Conservation (phyloP, 306 rosid species). For the Trichosanthes cucumerina region DNA sequence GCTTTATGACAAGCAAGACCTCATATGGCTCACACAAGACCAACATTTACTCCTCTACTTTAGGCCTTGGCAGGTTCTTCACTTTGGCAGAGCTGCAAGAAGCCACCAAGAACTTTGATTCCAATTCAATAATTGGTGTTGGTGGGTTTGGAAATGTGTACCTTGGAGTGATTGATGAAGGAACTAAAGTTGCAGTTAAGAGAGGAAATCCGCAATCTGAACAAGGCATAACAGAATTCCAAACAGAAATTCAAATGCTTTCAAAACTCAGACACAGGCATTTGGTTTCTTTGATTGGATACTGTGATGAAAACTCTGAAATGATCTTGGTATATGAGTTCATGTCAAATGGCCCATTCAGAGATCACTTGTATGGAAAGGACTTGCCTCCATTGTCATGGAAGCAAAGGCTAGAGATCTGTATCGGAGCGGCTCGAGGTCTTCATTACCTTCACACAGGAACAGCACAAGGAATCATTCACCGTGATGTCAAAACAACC, state of each 20-base stretch:
- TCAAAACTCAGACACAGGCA: slow-evolving; percentile 42
- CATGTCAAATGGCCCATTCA: slow-evolving; percentile 48
- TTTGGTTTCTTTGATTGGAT: slow-evolving; percentile 41
- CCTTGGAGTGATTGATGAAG: slow-evolving; percentile 28
- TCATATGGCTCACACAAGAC: slow-evolving; percentile 26
- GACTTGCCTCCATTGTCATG: slow-evolving; percentile 24
- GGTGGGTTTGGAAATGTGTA: slow-evolving; percentile 48
- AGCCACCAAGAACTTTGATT: slow-evolving; percentile 40
- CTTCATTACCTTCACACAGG: slow-evolving; percentile 48
- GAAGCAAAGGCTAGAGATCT: slow-evolving; percentile 39
- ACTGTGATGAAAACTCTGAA: slow-evolving; percentile 42
- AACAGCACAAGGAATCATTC: slow-evolving; percentile 42
- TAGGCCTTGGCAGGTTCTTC: slow-evolving; percentile 41
- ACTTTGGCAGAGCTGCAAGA: slow-evolving; percentile 32
- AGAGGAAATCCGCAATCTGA: slow-evolving; percentile 41
- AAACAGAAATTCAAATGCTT: slow-evolving; percentile 45
- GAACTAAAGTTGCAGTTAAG: slow-evolving; percentile 34
- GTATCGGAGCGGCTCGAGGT: slow-evolving; percentile 41
- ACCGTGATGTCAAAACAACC: slow-evolving; percentile 41
- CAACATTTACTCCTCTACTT: slow-evolving; percentile 16
- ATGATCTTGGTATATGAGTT: slow-evolving; percentile 43
- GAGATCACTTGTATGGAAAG: slow-evolving; percentile 42
- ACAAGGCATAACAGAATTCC: slow-evolving; percentile 42
- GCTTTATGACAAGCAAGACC: slow-evolving; percentile 32
- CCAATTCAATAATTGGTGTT: slow-evolving; percentile 34